phyloP scores from a whole-genome alignment of 306 rosid genomes.

The Nissolia schottii region DNA sequence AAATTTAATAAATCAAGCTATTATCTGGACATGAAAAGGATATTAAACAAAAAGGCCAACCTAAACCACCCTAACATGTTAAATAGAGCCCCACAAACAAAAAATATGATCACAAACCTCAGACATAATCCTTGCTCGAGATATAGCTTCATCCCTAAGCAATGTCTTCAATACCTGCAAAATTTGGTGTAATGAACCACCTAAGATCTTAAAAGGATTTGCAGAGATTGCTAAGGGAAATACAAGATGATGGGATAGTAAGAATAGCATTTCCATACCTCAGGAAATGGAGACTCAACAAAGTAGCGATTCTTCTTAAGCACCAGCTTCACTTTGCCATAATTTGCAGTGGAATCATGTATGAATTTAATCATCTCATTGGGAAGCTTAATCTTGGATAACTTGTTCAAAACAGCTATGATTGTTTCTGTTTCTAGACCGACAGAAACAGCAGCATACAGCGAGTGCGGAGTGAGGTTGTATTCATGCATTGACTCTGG shows the following conservation, averaged over 20 bases:
- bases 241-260: no score
- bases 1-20: background rate
- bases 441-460: slow-evolving; percentile 95
- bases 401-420: slow-evolving; percentile 68
- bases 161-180: slow-evolving; percentile 80
- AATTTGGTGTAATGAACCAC: no score
- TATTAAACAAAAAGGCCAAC: background rate
- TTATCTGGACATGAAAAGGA: background rate
- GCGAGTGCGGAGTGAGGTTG: slow-evolving; percentile 87
- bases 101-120: slow-evolving; percentile 54
- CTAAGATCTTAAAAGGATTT: no score
- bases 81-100: no score
- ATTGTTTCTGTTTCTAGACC: slow-evolving; percentile 89
- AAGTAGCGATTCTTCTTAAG: slow-evolving; percentile 91
- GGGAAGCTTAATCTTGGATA: slow-evolving; percentile 94
- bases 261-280: no score
- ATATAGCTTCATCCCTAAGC: slow-evolving; percentile 72
- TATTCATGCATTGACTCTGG: slow-evolving; percentile 97
- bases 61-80: slow-evolving; percentile 9
- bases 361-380: slow-evolving; percentile 88
- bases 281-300: slow-evolving; percentile 88
- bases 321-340: slow-evolving; percentile 95
- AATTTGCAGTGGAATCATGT: slow-evolving; percentile 81
- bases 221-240: no score
- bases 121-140: slow-evolving; percentile 61